Evolutionary conservation across 2,329 filamentous ascomycete genomes (phyloP).

Genomic region (Aspergillus sp.): DNA sequence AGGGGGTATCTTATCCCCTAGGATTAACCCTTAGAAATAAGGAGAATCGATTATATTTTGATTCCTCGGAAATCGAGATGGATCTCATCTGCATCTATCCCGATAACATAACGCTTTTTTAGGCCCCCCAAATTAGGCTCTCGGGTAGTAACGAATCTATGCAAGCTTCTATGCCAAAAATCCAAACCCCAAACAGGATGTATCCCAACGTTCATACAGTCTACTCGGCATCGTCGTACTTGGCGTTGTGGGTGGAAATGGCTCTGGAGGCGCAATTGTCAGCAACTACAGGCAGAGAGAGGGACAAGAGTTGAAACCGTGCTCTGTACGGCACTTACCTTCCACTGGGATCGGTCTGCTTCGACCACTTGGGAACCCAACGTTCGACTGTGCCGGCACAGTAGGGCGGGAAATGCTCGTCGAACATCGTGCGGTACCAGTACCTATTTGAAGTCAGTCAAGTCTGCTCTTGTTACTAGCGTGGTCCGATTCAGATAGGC

Average conservation of each 20-base stretch:
- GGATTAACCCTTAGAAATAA: not conserved
- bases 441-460: constrained; percentile 55
- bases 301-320: not conserved
- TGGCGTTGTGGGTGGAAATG: constrained; percentile 72
- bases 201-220: constrained; percentile 14
- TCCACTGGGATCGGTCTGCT: constrained; percentile 93
- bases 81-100: not conserved
- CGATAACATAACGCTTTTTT: constrained; percentile 15
- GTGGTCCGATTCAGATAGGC: not conserved
- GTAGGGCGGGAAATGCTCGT: constrained; percentile 92
- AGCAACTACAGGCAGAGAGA: not conserved
- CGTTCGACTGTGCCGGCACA: constrained; percentile 92
- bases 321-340: constrained; percentile 55
- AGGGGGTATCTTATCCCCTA: not conserved
- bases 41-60: not conserved
- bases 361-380: constrained; percentile 97
- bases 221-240: constrained; percentile 60
- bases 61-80: not conserved
- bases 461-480: not conserved
- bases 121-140: constrained; percentile 13
- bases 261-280: constrained; percentile 53
- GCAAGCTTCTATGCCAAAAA: constrained; percentile 26
- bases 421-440: constrained; percentile 98
- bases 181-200: constrained; percentile 18
- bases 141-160: constrained; percentile 23